A percentile compares a stretch with the other conserved stretches of the same genome.
phyloP scores from a whole-genome alignment of 495 filamentous ascomycete species.

The Parmelia sp. region DNA sequence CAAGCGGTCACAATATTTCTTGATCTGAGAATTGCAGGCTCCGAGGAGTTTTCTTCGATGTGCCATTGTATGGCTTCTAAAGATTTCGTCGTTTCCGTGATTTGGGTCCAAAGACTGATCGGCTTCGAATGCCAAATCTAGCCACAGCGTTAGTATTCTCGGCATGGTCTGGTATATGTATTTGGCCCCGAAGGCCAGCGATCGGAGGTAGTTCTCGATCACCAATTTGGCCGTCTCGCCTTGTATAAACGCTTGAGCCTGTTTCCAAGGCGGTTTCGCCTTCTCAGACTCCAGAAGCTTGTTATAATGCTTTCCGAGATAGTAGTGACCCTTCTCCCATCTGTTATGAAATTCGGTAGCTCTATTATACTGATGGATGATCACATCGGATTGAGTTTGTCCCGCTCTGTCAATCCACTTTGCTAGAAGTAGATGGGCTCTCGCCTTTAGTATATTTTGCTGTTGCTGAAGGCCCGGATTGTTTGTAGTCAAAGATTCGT shows the following conservation, averaged over 20 bases:
- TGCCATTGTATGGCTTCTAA: slow-evolving; percentile 47
- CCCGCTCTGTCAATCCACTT: slow-evolving; percentile 94
- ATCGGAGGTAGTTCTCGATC: slow-evolving; percentile 86
- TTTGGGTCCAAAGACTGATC: slow-evolving; percentile 61
- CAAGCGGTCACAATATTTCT: slow-evolving; percentile 65
- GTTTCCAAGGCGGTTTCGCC: slow-evolving; percentile 59
- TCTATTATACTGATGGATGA: slow-evolving; percentile 71
- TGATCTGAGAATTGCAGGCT: slow-evolving; percentile 63
- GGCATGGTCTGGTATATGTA: slow-evolving; percentile 93
- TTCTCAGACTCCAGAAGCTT: slow-evolving; percentile 90
- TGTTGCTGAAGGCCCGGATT: slow-evolving; percentile 33
- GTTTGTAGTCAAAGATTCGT: slow-evolving; percentile 33
- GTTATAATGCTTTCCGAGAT: slow-evolving; percentile 94
- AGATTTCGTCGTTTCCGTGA: slow-evolving; percentile 56
- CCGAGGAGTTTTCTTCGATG: slow-evolving; percentile 60
- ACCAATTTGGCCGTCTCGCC: slow-evolving; percentile 85
- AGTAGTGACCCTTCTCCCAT: slow-evolving; percentile 97
- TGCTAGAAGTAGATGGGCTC: slow-evolving; percentile 77
- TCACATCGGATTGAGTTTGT: slow-evolving; percentile 72
- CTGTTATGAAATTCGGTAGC: slow-evolving; percentile 53
- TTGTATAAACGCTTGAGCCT: slow-evolving; percentile 50
- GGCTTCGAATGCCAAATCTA: slow-evolving; percentile 76
- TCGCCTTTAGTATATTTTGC: slow-evolving; percentile 44
- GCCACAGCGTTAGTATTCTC: slow-evolving; percentile 83
- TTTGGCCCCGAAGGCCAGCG: slow-evolving; percentile 80